phyloP scores from a whole-genome alignment of 2,329 filamentous ascomycete genomes.

The Hysterium pulicare region DNA sequence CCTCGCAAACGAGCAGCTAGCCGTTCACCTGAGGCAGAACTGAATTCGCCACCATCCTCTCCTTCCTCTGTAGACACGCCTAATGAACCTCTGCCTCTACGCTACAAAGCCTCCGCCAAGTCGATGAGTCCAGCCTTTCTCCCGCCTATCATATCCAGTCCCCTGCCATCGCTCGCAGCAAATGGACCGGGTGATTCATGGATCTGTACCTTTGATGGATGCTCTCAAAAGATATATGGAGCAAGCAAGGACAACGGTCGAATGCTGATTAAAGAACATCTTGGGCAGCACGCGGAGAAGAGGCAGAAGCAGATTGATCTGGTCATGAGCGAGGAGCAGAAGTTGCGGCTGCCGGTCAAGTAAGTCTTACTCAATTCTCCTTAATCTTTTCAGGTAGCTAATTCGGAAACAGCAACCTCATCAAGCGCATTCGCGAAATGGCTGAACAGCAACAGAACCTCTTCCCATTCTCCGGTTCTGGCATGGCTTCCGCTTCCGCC shows the following conservation, averaged over 20 bases:
- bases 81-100: constrained; percentile 6
- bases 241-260: constrained; percentile 57
- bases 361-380: constrained; percentile 14
- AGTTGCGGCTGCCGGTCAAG: constrained; percentile 39
- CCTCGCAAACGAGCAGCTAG: constrained; percentile 29
- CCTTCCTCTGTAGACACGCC: constrained; percentile 14
- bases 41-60: constrained; percentile 18
- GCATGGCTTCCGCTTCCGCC: not conserved
- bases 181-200: constrained; percentile 62
- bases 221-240: constrained; percentile 60
- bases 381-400: constrained; percentile 5
- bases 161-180: constrained; percentile 31
- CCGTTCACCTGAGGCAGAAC: constrained; percentile 9
- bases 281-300: constrained; percentile 58
- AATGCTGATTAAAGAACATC: constrained; percentile 58
- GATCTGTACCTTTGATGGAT: constrained; percentile 63
- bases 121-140: constrained; percentile 10
- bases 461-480: constrained; percentile 13
- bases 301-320: constrained; percentile 49
- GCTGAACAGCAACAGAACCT: constrained; percentile 29
- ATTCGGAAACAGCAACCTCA: constrained; percentile 36
- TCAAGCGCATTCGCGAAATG: constrained; percentile 46
- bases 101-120: constrained; percentile 10
- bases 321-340: constrained; percentile 53
- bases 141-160: constrained; percentile 26